Evolutionary conservation across 768 basidiomycete genomes (phyloP).

Genomic region (Sarcodon sp.): DNA sequence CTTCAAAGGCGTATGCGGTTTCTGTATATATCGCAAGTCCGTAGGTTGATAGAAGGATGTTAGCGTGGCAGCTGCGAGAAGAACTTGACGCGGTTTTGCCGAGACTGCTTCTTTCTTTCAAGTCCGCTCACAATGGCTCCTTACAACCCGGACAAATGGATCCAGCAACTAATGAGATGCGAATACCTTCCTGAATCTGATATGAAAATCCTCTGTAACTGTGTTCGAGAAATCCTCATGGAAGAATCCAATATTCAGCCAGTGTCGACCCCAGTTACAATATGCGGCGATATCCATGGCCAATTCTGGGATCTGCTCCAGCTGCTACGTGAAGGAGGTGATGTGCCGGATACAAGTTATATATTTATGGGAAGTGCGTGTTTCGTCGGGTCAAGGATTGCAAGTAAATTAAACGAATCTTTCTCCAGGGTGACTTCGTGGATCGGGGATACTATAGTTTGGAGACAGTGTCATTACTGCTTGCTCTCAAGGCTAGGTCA

Average conservation of each 20-base stretch:
- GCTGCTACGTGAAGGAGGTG: slow-evolving; percentile 75
- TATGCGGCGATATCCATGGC: slow-evolving; percentile 94
- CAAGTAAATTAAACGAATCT: slow-evolving; percentile 8
- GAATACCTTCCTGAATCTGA: slow-evolving; percentile 82
- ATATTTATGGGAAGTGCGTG: slow-evolving; percentile 86
- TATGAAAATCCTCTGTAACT: slow-evolving; percentile 88
- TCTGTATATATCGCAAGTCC: no score
- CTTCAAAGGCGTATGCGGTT: no score
- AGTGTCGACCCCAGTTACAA: slow-evolving; percentile 88
- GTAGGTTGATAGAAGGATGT: no score
- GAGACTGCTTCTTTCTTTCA: no score
- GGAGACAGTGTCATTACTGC: slow-evolving; percentile 83
- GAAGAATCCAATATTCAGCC: slow-evolving; percentile 98
- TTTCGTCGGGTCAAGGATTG: slow-evolving; percentile 3
- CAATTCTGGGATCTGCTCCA: slow-evolving; percentile 97
- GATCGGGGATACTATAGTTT: slow-evolving; percentile 94
- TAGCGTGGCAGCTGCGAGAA: no score
- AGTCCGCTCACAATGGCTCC: slow-evolving; percentile 12
- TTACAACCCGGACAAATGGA: slow-evolving; percentile 67
- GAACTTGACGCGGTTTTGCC: no score
- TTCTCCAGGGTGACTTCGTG: slow-evolving; percentile 83
- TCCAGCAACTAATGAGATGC: slow-evolving; percentile 77
- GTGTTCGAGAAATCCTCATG: slow-evolving; percentile 78
- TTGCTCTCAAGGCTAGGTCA: slow-evolving; percentile 83
- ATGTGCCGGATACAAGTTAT: slow-evolving; percentile 81